Base-by-base conservation (phyloP, 257 asterid species). In the Ballota nigra region DNA sequence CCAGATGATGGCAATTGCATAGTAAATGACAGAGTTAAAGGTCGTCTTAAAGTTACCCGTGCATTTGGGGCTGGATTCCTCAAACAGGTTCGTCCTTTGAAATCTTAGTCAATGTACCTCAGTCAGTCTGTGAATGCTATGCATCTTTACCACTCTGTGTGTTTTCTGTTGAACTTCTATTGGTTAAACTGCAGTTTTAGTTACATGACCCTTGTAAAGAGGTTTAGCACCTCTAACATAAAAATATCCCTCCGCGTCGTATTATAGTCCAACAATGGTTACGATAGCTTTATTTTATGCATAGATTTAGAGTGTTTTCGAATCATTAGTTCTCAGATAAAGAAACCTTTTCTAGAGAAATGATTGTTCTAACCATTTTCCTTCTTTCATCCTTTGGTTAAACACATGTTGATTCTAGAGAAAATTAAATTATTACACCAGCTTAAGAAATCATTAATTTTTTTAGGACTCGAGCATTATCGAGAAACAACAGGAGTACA, bases 61-160 rank as follows among this genome's bases (percentile, higher is more conserved):
- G 98, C 98, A 61, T 93, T 93, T 80, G 98, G 98, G 78, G 98
- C 98, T 81, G 98, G 98, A 72, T 93, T 85, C 82, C 96, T 93
- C 66, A 93, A 93, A 78, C 89, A 91, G 96, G 98, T 93, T 52
- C 52, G 86, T 59, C 63, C 16, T 51, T 63, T 59, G 61, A 73
- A 40, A 63, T 69, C 59, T 67, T 56, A 59, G 47, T 63, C 55
- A 53, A 62, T 59, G 47, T 43, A 58, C 61, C 20, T 63, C 43
- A 23, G 67, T 66, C 70, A 41, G 23, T 63, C 28, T 61, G 73
- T 58, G 47, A n/a, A 61, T 47, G 40, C 52, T 4, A 15, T 55
- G 68, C 41, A n/a, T 51, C 60, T 60, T 47, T 41, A n/a, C 10
- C 18, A 6, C 36, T 69, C 16, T 51, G 11, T 70, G 65, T 43